A percentile compares a stretch with the other conserved stretches of the same genome.
phyloP scores from a whole-genome alignment of 75 land plant species.

The Pseudotsuga menziesii region DNA sequence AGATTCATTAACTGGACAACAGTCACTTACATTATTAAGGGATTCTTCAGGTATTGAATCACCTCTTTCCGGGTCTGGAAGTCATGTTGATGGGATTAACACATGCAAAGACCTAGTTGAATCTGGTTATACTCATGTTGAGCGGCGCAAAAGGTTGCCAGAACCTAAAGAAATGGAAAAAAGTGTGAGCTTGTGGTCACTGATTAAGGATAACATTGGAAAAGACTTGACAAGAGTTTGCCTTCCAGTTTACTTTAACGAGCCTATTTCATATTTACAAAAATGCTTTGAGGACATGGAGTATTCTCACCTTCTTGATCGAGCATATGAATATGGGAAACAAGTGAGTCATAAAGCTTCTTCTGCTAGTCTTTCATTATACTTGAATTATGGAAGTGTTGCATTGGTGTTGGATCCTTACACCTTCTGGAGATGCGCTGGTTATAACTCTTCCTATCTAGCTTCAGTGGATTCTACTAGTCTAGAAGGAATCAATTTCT shows the following conservation, averaged over 20 bases:
- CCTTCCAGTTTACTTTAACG: slow-evolving; percentile 47
- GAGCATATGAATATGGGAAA: slow-evolving; percentile 34
- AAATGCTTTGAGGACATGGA: slow-evolving; percentile 50
- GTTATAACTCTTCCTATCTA: neutral
- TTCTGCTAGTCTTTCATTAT: neutral
- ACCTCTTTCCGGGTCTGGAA: neutral
- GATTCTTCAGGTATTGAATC: slow-evolving; percentile 1
- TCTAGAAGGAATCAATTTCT: neutral
- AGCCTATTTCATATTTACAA: slow-evolving; percentile 44
- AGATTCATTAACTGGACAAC: slow-evolving; percentile 1
- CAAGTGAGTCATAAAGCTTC: neutral
- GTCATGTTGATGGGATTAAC: slow-evolving; percentile 2
- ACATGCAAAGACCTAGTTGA: neutral
- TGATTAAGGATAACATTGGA: slow-evolving; percentile 53
- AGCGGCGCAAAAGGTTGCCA: slow-evolving; percentile 31
- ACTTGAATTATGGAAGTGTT: neutral
- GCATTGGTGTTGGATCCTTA: neutral
- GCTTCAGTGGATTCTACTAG: neutral
- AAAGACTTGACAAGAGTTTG: slow-evolving; percentile 47
- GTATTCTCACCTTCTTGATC: slow-evolving; percentile 41
- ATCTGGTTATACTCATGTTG: slow-evolving; percentile 13
- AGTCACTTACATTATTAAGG: slow-evolving; percentile 5
- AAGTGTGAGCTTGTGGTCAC: slow-evolving; percentile 40
- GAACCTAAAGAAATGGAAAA: slow-evolving; percentile 48
- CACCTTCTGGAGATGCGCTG: neutral